A percentile compares a stretch with the other conserved stretches of the same genome.
Conservation (phyloP, 164 flowering plant species). For the Chimonanthus praecox region DNA sequence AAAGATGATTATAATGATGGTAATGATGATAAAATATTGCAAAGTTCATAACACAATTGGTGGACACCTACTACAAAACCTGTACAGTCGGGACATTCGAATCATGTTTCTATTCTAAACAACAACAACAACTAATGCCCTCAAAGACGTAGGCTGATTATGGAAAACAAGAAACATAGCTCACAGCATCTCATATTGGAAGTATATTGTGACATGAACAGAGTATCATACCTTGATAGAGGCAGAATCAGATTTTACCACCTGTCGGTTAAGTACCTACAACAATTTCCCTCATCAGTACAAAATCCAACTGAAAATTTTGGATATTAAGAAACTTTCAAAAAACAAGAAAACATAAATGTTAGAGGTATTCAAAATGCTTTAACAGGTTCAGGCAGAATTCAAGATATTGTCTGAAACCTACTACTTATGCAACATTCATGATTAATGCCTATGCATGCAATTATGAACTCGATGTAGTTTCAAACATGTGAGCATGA, state of each 20-base stretch:
- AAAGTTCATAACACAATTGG: too few relatives aligned
- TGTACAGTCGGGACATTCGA: too few relatives aligned
- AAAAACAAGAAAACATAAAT: too few relatives aligned
- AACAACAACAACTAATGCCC: too few relatives aligned
- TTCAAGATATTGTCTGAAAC: neutral
- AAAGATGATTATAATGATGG: neutral
- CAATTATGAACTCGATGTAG: too few relatives aligned
- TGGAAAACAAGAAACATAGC: neutral
- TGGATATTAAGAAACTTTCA: neutral
- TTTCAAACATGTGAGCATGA: too few relatives aligned
- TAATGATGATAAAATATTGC: too few relatives aligned
- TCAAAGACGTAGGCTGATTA: neutral
- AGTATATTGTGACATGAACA: neutral
- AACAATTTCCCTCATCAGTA: conserved; percentile 12
- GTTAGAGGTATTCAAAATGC: neutral
- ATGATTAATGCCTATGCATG: neutral
- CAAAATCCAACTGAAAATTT: neutral
- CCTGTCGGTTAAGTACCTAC: conserved; percentile 82
- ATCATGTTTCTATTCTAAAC: too few relatives aligned
- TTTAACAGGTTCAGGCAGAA: too few relatives aligned
- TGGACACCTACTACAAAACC: too few relatives aligned
- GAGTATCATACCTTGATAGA: conserved; percentile 65
- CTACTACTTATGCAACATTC: neutral
- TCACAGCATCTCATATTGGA: neutral
- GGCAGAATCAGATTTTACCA: conserved; percentile 94